Evolutionary conservation across 805 yeast species (phyloP).

Genomic region (Dipodascopsis tothii): DNA sequence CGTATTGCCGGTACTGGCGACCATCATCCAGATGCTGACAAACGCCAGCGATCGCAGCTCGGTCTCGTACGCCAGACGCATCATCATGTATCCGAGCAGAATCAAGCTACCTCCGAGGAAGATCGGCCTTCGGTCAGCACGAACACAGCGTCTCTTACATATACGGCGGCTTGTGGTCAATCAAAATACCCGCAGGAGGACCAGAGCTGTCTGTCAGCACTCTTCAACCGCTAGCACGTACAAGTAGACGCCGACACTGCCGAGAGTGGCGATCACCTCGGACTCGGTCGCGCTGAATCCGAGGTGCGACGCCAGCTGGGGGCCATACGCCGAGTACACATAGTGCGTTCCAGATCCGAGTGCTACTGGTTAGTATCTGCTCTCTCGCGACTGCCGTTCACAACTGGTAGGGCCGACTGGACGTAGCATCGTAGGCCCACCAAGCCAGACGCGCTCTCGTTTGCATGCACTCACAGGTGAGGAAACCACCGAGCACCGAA

Average conservation of each 20-base stretch:
- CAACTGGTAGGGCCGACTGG: background rate
- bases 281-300: conserved; percentile 55
- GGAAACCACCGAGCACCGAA: background rate
- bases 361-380: conserved; percentile 4
- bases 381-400: background rate
- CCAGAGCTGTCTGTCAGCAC: conserved; percentile 37
- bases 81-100: conserved; percentile 48
- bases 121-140: conserved; percentile 32
- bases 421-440: too few species aligned
- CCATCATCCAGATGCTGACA: conserved; percentile 39
- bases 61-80: conserved; percentile 46
- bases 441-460: background rate
- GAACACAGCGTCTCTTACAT: conserved; percentile 5
- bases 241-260: conserved; percentile 57
- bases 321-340: conserved; percentile 68
- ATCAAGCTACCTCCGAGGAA: conserved; percentile 37
- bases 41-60: conserved; percentile 35
- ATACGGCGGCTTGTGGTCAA: conserved; percentile 57
- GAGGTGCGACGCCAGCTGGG: conserved; percentile 58
- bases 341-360: conserved; percentile 56
- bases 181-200: conserved; percentile 58
- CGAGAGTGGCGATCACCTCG: conserved; percentile 57
- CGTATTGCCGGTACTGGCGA: conserved; percentile 63
- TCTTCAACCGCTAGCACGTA: conserved; percentile 23
- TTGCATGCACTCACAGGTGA: background rate